These are phyloP conservation scores for Fusarium sp. DNA, from an alignment of 2,329 filamentous ascomycete species.

Conservation along the genomic window DNA sequence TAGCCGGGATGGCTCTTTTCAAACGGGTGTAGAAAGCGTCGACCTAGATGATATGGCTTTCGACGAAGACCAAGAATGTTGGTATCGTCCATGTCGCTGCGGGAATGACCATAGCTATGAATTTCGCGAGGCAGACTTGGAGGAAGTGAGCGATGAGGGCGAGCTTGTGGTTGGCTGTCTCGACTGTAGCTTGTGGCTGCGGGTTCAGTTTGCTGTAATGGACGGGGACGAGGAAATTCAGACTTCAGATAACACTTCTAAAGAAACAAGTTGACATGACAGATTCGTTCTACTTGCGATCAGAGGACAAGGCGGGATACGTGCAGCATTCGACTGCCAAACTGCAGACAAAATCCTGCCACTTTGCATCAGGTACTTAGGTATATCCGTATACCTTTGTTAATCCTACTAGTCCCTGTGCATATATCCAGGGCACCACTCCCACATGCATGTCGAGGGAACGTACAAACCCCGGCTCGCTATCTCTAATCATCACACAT, in stretches of 20 bases:
- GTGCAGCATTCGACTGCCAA: not conserved
- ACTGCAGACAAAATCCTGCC: not conserved
- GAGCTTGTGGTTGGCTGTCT: slow-evolving; percentile 74
- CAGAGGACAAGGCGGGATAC: not conserved
- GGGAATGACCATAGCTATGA: slow-evolving; percentile 72
- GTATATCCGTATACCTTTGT: too few relatives aligned
- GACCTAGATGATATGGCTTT: slow-evolving; percentile 74
- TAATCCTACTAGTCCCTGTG: too few relatives aligned
- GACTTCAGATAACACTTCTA: slow-evolving; percentile 23
- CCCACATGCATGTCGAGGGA: not conserved
- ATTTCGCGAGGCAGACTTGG: slow-evolving; percentile 70
- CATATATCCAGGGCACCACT: not conserved
- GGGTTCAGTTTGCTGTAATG: slow-evolving; percentile 72
- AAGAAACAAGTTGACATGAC: slow-evolving; percentile 43
- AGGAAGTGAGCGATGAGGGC: slow-evolving; percentile 68
- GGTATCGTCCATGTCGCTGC: slow-evolving; percentile 73
- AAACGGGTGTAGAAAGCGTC: slow-evolving; percentile 72
- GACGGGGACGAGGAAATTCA: slow-evolving; percentile 50
- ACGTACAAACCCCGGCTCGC: not conserved
- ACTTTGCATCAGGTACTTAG: too few relatives aligned
- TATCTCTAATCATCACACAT: slow-evolving; percentile 26
- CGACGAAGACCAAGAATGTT: slow-evolving; percentile 62
- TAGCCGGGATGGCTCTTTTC: slow-evolving; percentile 55
- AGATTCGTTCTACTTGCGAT: not conserved
- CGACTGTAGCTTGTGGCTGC: slow-evolving; percentile 76